Evolutionary conservation across 2,329 filamentous ascomycete species (phyloP).

Genomic region (Huntiella decipiens): DNA sequence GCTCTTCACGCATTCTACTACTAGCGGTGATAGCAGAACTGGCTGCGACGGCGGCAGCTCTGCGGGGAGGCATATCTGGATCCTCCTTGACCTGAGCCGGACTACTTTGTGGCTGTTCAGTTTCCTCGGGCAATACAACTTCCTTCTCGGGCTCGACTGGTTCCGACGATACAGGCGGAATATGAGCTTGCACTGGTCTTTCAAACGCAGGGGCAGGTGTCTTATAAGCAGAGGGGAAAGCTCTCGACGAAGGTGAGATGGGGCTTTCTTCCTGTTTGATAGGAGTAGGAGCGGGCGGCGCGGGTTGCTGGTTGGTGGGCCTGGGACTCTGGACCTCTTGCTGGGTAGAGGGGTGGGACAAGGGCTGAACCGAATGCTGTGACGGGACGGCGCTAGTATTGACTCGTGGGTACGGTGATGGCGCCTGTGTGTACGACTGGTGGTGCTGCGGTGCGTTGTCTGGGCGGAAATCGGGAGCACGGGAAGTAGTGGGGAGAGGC

Average conservation of each 20-base stretch:
- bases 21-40: slow-evolving; percentile 9
- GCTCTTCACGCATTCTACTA: background rate
- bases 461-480: slow-evolving; percentile 5
- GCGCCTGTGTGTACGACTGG: slow-evolving; percentile 11
- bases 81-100: background rate
- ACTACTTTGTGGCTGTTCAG: background rate
- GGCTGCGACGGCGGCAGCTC: slow-evolving; percentile 15
- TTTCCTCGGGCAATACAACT: background rate
- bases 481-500: background rate
- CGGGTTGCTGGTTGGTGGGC: no score
- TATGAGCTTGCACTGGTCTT: no score
- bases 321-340: no score
- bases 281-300: no score
- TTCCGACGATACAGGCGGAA: no score
- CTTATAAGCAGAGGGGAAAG: no score
- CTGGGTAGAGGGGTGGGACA: background rate
- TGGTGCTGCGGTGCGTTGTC: slow-evolving; percentile 12
- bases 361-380: slow-evolving; percentile 8
- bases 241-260: no score
- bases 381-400: no score
- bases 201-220: no score
- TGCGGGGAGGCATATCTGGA: slow-evolving; percentile 19
- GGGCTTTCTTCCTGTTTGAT: no score
- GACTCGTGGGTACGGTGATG: slow-evolving; percentile 11
- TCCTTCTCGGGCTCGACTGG: no score